phyloP scores from a whole-genome alignment of 495 filamentous ascomycete species.

The Penicillium alfredii region DNA sequence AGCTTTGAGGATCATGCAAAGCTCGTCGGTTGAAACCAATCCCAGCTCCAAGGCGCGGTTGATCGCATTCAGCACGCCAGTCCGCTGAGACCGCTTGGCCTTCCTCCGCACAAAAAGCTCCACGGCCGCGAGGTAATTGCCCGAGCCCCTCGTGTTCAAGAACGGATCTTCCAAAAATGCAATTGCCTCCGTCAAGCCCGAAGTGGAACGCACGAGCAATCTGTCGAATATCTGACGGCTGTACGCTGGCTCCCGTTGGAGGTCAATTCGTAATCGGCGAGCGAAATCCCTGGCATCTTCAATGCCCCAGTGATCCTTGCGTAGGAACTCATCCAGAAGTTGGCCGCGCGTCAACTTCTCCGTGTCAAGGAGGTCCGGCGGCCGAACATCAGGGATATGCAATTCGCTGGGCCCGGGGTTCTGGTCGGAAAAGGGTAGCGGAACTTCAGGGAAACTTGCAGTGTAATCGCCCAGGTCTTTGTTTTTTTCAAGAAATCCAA shows the following conservation, averaged over 20 bases:
- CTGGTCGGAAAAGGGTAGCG: conserved; percentile 20
- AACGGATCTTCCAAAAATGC: conserved; percentile 39
- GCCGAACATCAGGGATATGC: conserved; percentile 1
- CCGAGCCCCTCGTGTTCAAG: conserved; percentile 34
- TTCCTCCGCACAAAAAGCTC: conserved; percentile 15
- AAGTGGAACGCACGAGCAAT: conserved; percentile 19
- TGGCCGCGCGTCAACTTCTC: conserved; percentile 5
- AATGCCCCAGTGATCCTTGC: conserved; percentile 13
- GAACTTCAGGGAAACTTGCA: conserved; percentile 7
- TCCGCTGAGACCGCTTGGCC: conserved; percentile 9
- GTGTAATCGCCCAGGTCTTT: conserved; percentile 13
- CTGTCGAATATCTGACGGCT: conserved; percentile 38
- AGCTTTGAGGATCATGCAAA: conserved; percentile 26
- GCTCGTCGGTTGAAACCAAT: conserved; percentile 29
- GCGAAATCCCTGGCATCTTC: conserved; percentile 26
- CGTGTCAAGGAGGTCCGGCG: background rate
- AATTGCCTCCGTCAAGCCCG: conserved; percentile 22
- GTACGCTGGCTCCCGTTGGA: conserved; percentile 34
- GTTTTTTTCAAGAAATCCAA: conserved; percentile 4
- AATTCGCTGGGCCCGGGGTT: conserved; percentile 12
- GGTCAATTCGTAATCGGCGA: conserved; percentile 28
- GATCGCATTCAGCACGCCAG: conserved; percentile 25
- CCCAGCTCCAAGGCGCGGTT: conserved; percentile 36
- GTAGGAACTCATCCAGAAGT: conserved; percentile 17
- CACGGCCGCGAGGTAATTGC: conserved; percentile 33